Base-by-base conservation (phyloP, 768 basidiomycete genomes). In the Termitomyces titanicus region DNA sequence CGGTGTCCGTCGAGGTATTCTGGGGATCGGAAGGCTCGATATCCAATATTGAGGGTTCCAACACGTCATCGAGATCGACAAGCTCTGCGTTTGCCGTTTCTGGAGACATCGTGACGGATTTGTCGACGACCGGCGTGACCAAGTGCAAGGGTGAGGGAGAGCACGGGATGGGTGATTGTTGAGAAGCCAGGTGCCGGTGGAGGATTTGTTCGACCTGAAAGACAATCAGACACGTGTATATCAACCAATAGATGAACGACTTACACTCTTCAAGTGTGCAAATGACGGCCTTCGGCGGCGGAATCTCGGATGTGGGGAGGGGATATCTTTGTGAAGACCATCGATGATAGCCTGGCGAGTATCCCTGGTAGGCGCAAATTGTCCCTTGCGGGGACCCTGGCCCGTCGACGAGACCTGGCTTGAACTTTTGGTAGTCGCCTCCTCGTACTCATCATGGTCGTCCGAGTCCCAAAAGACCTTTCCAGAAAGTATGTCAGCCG, bases 1-100 rank as follows among this genome's bases (percentile, higher is more conserved):
- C n/a, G 43, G 61, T 70, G 25, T 71, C 70, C 39, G 65, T 63
- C 13, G 67, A 66, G 17, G 66, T 60, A 37, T 64, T 66, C 55
- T 61, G 67, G 15, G 55, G 54, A 47, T 78, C 76, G 24, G 67
- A 66, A 17, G 55, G 77, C 59, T 85, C 85, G 0, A 79, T 76
- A 61, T 84, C 84, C 18, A 91, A 72, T 68, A 88, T 82, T 0
- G 89, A 85, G 0, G 84, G 77, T 54, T 92, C 88, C 34, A 92
- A 75, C 17, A 92, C 89, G 61, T 92, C 90, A 61, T 89, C 82
- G 20, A 92, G 77, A 57, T 81, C 79, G 42, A 88, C 81, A 11
- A 82, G 74, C 55, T 84, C 80, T 13, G 81, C 70, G 24, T 79
- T 72, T 25, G 68, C 65, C 24, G 71, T 66, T 13, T 75, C 72